Conservation (phyloP, 163 green algal genomes). For the Coccomyxa subellipsoidea region DNA sequence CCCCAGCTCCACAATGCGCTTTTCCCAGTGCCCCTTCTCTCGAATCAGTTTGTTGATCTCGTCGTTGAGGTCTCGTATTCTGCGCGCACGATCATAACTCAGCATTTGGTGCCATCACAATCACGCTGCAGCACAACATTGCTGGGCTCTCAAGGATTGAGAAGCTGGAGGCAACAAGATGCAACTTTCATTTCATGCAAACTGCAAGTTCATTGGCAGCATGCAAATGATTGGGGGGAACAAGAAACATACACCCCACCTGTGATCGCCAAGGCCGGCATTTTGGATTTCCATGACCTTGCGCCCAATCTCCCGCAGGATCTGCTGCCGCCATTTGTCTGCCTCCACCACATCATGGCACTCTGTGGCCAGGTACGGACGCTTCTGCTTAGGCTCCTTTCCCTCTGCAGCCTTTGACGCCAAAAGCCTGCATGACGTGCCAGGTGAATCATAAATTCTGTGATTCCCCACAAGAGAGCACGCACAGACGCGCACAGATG, state of each 20-base stretch:
- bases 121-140: too few species aligned
- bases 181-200: too few species aligned
- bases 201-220: too few species aligned
- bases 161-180: too few species aligned
- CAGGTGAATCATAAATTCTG: neutral
- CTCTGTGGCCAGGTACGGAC: constrained; percentile 91
- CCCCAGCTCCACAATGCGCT: constrained; percentile 91
- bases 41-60: constrained; percentile 99
- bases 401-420: constrained; percentile 54
- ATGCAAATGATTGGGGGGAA: too few species aligned
- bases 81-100: constrained; percentile 34
- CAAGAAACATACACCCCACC: too few species aligned
- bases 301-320: constrained; percentile 92
- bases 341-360: constrained; percentile 91
- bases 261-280: constrained; percentile 92
- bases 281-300: constrained; percentile 99
- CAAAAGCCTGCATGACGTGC: constrained; percentile 20
- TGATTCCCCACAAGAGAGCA: neutral
- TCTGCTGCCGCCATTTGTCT: constrained; percentile 96
- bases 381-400: constrained; percentile 56
- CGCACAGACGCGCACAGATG: too few species aligned
- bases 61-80: constrained; percentile 96
- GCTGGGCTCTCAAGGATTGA: too few species aligned
- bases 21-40: constrained; percentile 98
- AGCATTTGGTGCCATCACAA: too few species aligned